phyloP scores from a whole-genome alignment of 1,284 basidiomycete species.

The Sporisorium graminicola region DNA sequence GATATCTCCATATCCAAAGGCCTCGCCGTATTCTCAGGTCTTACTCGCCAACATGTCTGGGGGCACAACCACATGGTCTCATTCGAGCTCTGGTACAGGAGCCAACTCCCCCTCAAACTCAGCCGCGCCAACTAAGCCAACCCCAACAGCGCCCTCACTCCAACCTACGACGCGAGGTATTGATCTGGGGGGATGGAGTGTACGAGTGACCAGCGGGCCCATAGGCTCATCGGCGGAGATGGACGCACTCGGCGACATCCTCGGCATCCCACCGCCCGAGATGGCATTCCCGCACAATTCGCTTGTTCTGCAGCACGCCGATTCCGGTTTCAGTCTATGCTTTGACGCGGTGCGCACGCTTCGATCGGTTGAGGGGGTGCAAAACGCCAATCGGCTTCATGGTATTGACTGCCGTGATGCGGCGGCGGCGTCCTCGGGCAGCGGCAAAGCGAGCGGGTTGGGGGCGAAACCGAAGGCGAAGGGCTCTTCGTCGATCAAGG shows the following conservation, averaged over 20 bases:
- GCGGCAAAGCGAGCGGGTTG: conserved; percentile 2
- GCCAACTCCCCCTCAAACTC: conserved; percentile 4
- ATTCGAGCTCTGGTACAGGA: conserved; percentile 10
- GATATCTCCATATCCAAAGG: not conserved
- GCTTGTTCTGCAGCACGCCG: conserved; percentile 75
- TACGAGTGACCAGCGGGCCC: conserved; percentile 57
- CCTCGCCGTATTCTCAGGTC: not conserved
- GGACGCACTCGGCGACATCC: conserved; percentile 76
- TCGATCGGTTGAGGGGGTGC: conserved; percentile 77
- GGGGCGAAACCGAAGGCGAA: conserved; percentile 52
- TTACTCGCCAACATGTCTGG: conserved; percentile 12
- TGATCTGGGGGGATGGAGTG: conserved; percentile 59
- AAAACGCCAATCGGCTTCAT: conserved; percentile 74
- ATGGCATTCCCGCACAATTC: conserved; percentile 95
- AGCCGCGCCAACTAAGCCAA: not conserved
- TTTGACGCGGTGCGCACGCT: conserved; percentile 83
- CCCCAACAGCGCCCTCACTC: conserved; percentile 27
- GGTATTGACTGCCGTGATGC: conserved; percentile 71
- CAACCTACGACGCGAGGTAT: conserved; percentile 55
- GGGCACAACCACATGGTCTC: conserved; percentile 29
- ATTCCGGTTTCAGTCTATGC: conserved; percentile 77
- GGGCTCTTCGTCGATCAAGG: conserved; percentile 78
- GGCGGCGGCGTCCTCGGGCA: not conserved
- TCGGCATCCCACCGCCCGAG: conserved; percentile 89
- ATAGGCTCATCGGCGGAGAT: conserved; percentile 70